Conservation (phyloP, 1,139 yeast genomes). For the Blastobotrys raffinosifermentans region DNA sequence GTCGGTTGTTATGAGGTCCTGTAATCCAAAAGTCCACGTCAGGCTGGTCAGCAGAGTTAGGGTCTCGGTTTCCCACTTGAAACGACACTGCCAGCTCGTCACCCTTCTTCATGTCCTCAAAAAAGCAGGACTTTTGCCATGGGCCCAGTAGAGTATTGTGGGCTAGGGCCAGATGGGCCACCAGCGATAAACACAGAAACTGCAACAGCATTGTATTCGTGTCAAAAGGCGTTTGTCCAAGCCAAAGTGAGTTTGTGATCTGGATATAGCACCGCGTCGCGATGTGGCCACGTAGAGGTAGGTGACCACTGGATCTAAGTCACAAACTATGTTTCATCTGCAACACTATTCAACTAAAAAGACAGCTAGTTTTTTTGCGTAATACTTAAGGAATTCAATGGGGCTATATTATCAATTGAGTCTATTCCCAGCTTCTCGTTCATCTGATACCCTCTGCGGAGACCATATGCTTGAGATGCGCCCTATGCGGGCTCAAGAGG, state of each 20-base stretch:
- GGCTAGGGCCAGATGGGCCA: conserved; percentile 38
- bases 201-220: conserved; percentile 1
- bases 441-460: too few species aligned
- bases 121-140: conserved; percentile 82
- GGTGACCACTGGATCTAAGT: too few species aligned
- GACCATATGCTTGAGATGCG: too few species aligned
- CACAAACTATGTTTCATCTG: too few species aligned
- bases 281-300: conserved; percentile 3
- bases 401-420: too few species aligned
- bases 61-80: conserved; percentile 92
- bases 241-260: conserved; percentile 1
- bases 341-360: too few species aligned
- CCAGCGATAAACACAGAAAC: conserved; percentile 11
- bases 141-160: conserved; percentile 85
- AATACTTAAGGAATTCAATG: too few species aligned
- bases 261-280: conserved; percentile 5
- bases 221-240: too few species aligned
- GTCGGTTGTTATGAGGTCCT: conserved; percentile 54
- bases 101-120: conserved; percentile 70
- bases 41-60: conserved; percentile 68
- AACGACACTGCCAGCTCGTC: conserved; percentile 86
- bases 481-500: too few species aligned
- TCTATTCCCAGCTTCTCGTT: too few species aligned
- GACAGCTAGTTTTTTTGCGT: too few species aligned
- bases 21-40: conserved; percentile 65